Percentiles rank a stretch among this genome's conserved stretches.
These are phyloP conservation scores for Barnettozyma pratensis DNA, from an alignment of 805 yeast species.

Conservation along the genomic window DNA sequence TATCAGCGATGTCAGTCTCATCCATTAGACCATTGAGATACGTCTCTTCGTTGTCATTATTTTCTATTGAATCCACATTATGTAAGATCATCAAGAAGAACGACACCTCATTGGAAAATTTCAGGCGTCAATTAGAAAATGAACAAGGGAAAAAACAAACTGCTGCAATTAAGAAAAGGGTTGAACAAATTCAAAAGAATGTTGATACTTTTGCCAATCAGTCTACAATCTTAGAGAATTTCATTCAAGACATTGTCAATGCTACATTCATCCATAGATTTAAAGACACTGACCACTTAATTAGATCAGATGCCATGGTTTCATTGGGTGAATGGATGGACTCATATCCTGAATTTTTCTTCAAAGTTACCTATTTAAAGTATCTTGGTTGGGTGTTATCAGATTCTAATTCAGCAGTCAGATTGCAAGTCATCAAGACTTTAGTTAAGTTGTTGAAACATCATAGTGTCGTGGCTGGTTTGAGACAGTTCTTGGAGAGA, in stretches of 20 bases:
- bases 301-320: constrained; percentile 64
- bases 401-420: constrained; percentile 57
- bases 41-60: constrained; percentile 54
- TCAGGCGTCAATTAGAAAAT: constrained; percentile 31
- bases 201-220: constrained; percentile 40
- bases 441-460: constrained; percentile 45
- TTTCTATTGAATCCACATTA: constrained; percentile 55
- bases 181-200: constrained; percentile 41
- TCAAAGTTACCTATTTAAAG: constrained; percentile 63
- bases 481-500: constrained; percentile 74
- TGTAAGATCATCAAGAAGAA: constrained; percentile 42
- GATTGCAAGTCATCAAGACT: constrained; percentile 58
- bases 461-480: constrained; percentile 49
- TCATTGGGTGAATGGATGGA: constrained; percentile 69
- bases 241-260: constrained; percentile 60
- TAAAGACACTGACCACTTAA: constrained; percentile 69
- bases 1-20: constrained; percentile 65
- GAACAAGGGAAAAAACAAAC: constrained; percentile 31
- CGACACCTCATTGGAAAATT: constrained; percentile 31
- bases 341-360: constrained; percentile 63
- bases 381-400: constrained; percentile 83
- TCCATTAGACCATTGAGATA: constrained; percentile 67
- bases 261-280: constrained; percentile 71
- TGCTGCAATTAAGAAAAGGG: constrained; percentile 35
- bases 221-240: constrained; percentile 47